Evolutionary conservation across 2,329 filamentous ascomycete species (phyloP).

Genomic region (Clarireedia homoeocarpa): DNA sequence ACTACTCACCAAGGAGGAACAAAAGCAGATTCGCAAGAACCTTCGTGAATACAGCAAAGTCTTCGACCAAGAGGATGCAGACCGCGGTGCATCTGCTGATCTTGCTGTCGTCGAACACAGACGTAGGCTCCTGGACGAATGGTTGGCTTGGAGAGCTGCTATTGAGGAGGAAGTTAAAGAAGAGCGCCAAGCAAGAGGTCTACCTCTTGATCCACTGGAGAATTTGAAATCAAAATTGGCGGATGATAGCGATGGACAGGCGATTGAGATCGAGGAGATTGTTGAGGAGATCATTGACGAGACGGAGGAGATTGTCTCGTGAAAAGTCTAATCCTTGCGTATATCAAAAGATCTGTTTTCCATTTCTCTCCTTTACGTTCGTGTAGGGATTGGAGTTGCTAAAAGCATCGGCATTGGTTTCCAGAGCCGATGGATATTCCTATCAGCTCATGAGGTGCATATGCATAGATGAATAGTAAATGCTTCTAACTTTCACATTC

Average conservation of each 20-base stretch:
- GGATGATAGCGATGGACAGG: conserved; percentile 47
- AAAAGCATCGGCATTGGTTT: conserved; percentile 10
- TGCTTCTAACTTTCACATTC: not conserved
- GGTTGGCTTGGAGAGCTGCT: conserved; percentile 73
- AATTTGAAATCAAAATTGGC: conserved; percentile 51
- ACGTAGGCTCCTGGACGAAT: conserved; percentile 76
- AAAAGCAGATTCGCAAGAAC: conserved; percentile 97
- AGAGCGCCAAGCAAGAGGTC: conserved; percentile 59
- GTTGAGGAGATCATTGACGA: conserved; percentile 74
- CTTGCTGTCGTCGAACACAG: conserved; percentile 86
- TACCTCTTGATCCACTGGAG: conserved; percentile 58
- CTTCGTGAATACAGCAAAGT: conserved; percentile 90
- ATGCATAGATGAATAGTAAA: conserved; percentile 10
- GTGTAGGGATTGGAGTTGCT: conserved; percentile 10
- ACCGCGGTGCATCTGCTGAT: conserved; percentile 89
- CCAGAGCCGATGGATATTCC: not conserved
- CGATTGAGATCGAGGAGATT: conserved; percentile 80
- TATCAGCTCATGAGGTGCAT: conserved; percentile 2
- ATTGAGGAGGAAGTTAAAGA: conserved; percentile 65
- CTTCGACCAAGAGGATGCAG: conserved; percentile 92
- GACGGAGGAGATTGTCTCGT: conserved; percentile 63
- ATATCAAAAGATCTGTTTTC: not conserved
- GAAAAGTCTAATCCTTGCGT: not conserved
- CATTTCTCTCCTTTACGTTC: conserved; percentile 6
- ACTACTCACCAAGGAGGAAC: conserved; percentile 93